Base-by-base conservation (phyloP, 2,329 filamentous ascomycete species). In the Scortechinia acanthostroma region DNA sequence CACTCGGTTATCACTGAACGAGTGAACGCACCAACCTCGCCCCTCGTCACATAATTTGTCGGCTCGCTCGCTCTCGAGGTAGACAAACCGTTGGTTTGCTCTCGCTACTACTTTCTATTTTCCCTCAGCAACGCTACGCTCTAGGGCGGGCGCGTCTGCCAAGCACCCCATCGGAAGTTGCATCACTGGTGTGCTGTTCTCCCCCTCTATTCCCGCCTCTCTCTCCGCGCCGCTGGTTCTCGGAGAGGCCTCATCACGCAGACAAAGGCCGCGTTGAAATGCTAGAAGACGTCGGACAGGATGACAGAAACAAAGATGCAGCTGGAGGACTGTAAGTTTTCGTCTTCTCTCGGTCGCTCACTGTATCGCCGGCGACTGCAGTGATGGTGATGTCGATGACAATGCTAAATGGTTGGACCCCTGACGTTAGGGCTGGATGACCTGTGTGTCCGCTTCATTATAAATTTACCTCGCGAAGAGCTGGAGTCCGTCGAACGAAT, bases 381-480 rank as follows among this genome's bases (percentile, higher is more conserved):
- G n/a, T n/a, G n/a, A n/a, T n/a, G n/a, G n/a, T n/a, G 25, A 30
- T 10, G 25, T 30, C 10, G 25, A n/a, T 10, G 25, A n/a, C n/a
- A n/a, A 30, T 30, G 25, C n/a, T 30, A 30, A 30, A 10, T 30
- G 25, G n/a, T 10, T 30, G 25, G 10, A 10, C n/a, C 10, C 10
- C n/a, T n/a, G n/a, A 30, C n/a, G n/a, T 51, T 58, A 91, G 88
- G 88, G 91, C 77, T 97, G 71, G 91, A 97, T 82, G 91, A 97
- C 69, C 79, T 97, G 48, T 95, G 90, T 67, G 91, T 95, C 63
- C 89, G 94, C 61, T 98, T 98, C 68, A 91, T 98, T 60, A 89
- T 97, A 65, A 97, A 98, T 68, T 79, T 97, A 49, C 93, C 94
- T 42, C 77, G 87, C 52, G 89, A 93, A 65, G 93, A 98, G 65